A percentile compares a stretch with the other conserved stretches of the same genome.
Evolutionary conservation across 768 basidiomycete species (phyloP).

Genomic region (Mycena indigotica): DNA sequence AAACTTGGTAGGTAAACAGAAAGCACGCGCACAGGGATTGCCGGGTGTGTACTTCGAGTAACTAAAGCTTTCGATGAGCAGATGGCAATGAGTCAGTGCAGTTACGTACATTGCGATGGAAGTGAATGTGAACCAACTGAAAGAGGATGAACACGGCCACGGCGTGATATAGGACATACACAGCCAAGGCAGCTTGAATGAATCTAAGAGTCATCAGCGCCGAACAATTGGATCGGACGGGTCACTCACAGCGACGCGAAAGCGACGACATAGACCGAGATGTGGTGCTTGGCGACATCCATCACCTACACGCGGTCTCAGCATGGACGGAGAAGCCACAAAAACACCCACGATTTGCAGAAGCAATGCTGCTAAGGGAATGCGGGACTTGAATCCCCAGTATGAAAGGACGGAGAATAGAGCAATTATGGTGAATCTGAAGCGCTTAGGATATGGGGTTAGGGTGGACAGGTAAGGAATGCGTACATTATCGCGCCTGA

Average conservation of each 20-base stretch:
- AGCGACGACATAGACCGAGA: constrained; percentile 76
- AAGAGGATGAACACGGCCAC: constrained; percentile 13
- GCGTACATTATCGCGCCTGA: constrained; percentile 62
- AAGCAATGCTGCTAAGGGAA: constrained; percentile 76
- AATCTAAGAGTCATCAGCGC: constrained; percentile 28
- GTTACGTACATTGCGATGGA: constrained; percentile 64
- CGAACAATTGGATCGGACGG: background rate
- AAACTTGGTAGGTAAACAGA: background rate
- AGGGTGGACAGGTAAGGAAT: too few relatives aligned
- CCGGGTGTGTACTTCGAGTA: constrained; percentile 77
- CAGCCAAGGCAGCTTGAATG: constrained; percentile 67
- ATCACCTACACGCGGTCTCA: constrained; percentile 46
- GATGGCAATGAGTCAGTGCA: background rate
- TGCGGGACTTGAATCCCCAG: constrained; percentile 69
- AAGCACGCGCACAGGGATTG: constrained; percentile 55
- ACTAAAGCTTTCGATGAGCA: constrained; percentile 26
- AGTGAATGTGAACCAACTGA: constrained; percentile 78
- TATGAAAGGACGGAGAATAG: constrained; percentile 75
- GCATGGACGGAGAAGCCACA: background rate
- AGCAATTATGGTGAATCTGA: constrained; percentile 80
- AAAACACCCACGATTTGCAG: constrained; percentile 53
- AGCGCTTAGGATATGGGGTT: too few relatives aligned
- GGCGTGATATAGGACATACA: constrained; percentile 45
- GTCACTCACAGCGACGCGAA: constrained; percentile 55
- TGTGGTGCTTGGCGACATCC: constrained; percentile 83